These are phyloP conservation scores for Cucurbita argyrosperma DNA, from an alignment of 306 rosid genomes.

Conservation along the genomic window DNA sequence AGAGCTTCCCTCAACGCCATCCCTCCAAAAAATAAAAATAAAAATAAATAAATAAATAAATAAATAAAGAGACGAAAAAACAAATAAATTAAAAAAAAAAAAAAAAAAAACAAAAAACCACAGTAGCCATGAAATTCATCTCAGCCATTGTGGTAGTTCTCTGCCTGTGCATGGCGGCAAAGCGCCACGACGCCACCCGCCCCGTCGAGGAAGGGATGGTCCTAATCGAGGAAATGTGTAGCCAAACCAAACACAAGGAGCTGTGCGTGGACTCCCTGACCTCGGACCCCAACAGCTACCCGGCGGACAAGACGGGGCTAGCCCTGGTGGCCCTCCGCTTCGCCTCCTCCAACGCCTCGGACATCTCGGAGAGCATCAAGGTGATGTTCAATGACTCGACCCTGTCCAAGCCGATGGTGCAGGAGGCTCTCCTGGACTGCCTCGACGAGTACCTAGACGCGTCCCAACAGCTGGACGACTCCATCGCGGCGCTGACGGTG, in stretches of 20 bases:
- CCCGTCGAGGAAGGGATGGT: neutral
- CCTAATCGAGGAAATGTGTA: conserved; percentile 13
- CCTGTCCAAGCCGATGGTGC: neutral
- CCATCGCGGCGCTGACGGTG: neutral
- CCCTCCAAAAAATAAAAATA: neutral
- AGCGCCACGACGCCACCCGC: neutral
- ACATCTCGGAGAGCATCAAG: conserved; percentile 14
- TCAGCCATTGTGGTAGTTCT: conserved; percentile 3
- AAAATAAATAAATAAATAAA: neutral
- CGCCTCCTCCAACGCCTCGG: conserved; percentile 23
- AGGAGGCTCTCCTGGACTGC: conserved; percentile 24
- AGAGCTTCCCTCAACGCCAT: neutral
- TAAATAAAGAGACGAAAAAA: neutral
- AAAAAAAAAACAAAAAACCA: neutral
- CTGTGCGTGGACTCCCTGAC: conserved; percentile 11
- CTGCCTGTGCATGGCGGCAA: conserved; percentile 2
- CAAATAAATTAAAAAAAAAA: neutral
- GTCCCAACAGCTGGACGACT: conserved; percentile 24
- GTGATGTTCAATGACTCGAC: neutral
- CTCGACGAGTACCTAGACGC: conserved; percentile 24
- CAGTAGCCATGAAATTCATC: conserved; percentile 16
- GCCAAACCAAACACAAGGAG: neutral
- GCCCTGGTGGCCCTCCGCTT: conserved; percentile 14
- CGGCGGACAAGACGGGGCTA: conserved; percentile 20
- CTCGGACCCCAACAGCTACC: conserved; percentile 14